phyloP scores from a whole-genome alignment of 305 asterid species.

The Caryopteris hybrid region DNA sequence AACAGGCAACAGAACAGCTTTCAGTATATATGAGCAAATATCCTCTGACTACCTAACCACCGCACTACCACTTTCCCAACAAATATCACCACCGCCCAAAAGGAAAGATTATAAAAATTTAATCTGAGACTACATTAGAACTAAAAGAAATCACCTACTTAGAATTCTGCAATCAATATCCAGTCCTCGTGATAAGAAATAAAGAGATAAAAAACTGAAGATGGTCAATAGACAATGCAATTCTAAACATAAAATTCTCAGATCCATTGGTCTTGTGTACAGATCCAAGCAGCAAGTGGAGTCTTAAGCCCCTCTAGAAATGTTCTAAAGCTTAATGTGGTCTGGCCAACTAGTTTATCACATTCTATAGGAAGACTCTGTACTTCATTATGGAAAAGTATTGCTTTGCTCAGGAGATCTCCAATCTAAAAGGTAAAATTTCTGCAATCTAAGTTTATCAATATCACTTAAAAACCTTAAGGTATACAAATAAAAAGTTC shows the following conservation, averaged over 20 bases:
- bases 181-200: background rate
- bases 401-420: background rate
- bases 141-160: background rate
- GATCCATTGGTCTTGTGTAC: background rate
- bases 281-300: background rate
- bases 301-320: background rate
- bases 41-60: background rate
- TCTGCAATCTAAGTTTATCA: conserved; percentile 10
- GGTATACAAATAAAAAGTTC: background rate
- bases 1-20: background rate
- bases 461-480: background rate
- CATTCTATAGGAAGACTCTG: background rate
- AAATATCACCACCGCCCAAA: background rate
- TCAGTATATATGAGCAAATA: background rate
- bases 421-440: background rate
- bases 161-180: background rate
- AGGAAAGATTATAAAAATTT: background rate
- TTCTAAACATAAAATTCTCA: background rate
- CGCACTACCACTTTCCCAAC: background rate
- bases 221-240: background rate
- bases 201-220: background rate
- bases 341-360: background rate
- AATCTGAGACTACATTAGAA: background rate
- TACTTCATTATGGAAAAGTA: background rate
- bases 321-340: background rate